phyloP scores from a whole-genome alignment of 1,139 yeast species.

The Saccharomyces hybrid region DNA sequence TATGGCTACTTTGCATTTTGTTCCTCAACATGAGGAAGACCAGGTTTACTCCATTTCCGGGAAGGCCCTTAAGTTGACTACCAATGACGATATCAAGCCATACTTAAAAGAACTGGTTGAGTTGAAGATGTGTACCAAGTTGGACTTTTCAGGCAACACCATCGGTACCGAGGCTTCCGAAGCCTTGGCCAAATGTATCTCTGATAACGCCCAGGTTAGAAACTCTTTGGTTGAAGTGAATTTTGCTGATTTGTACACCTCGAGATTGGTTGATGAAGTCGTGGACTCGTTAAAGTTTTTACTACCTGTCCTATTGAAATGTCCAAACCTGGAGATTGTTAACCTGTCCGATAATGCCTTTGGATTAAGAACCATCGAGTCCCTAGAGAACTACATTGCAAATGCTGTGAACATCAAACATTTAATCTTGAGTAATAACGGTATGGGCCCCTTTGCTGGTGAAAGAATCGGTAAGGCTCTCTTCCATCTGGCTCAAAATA shows the following conservation, averaged over 20 bases:
- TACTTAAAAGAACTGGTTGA: slow-evolving; percentile 44
- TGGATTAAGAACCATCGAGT: slow-evolving; percentile 91
- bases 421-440: slow-evolving; percentile 83
- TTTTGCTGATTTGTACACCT: slow-evolving; percentile 89
- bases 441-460: slow-evolving; percentile 97
- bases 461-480: slow-evolving; percentile 84
- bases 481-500: slow-evolving; percentile 60
- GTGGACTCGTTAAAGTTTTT: slow-evolving; percentile 71
- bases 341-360: slow-evolving; percentile 93
- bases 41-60: slow-evolving; percentile 58
- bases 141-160: slow-evolving; percentile 88
- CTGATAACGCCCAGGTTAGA: slow-evolving; percentile 36
- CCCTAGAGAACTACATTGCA: slow-evolving; percentile 68
- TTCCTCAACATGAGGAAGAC: slow-evolving; percentile 26
- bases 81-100: slow-evolving; percentile 64
- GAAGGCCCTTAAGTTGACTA: slow-evolving; percentile 67
- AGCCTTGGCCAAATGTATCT: slow-evolving; percentile 55
- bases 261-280: slow-evolving; percentile 88
- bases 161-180: slow-evolving; percentile 85
- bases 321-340: slow-evolving; percentile 60
- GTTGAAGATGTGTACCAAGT: slow-evolving; percentile 41
- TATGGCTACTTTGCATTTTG: slow-evolving; percentile 36
- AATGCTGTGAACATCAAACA: slow-evolving; percentile 76
- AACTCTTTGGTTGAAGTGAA: slow-evolving; percentile 57
- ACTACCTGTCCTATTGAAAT: slow-evolving; percentile 63